Conservation (phyloP, 1,139 yeast species). For the Lodderomyces jiufengensis region DNA sequence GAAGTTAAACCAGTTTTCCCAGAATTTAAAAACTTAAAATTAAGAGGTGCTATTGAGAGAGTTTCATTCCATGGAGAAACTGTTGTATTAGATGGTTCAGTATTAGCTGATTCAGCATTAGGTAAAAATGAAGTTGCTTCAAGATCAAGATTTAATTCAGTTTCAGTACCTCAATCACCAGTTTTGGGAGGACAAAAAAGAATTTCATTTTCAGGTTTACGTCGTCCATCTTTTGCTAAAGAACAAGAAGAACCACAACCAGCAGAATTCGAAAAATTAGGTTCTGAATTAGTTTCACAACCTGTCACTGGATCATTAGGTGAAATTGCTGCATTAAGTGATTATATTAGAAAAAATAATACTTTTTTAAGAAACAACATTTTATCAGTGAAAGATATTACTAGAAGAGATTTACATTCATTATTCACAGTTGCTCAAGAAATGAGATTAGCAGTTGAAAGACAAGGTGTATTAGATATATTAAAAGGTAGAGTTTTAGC, state of each 20-base stretch:
- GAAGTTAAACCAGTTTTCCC: slow-evolving; percentile 47
- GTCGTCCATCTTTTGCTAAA: slow-evolving; percentile 43
- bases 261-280: slow-evolving; percentile 54
- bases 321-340: slow-evolving; percentile 73
- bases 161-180: slow-evolving; percentile 47
- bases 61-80: slow-evolving; percentile 78
- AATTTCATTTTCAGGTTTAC: slow-evolving; percentile 42
- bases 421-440: slow-evolving; percentile 97
- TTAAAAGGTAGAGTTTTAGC: slow-evolving; percentile 88
- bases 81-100: slow-evolving; percentile 77
- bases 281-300: slow-evolving; percentile 70
- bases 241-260: slow-evolving; percentile 30
- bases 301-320: slow-evolving; percentile 64
- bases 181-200: slow-evolving; percentile 37
- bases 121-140: slow-evolving; percentile 56
- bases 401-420: slow-evolving; percentile 84
- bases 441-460: slow-evolving; percentile 94
- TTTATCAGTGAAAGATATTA: slow-evolving; percentile 81
- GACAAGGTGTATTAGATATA: slow-evolving; percentile 90
- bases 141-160: slow-evolving; percentile 38
- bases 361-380: slow-evolving; percentile 87
- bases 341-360: slow-evolving; percentile 75
- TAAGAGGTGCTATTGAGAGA: slow-evolving; percentile 83
- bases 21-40: slow-evolving; percentile 47
- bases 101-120: slow-evolving; percentile 49